These are phyloP conservation scores for Escallonia herrerae DNA, from an alignment of 129 eudicot species.

Conservation along the genomic window DNA sequence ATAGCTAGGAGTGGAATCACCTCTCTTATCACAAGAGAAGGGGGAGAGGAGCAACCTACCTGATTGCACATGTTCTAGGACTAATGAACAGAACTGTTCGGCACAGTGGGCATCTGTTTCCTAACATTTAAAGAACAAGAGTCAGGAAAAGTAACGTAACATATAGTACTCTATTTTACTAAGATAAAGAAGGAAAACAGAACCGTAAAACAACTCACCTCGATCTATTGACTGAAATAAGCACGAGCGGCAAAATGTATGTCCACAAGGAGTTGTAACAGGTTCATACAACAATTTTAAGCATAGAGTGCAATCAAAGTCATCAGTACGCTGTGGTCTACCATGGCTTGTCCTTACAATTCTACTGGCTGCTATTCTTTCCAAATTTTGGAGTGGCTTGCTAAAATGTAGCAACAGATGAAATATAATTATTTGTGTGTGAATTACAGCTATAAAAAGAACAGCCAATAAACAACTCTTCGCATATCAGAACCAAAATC, in stretches of 20 bases:
- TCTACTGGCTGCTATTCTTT: constrained; percentile 29
- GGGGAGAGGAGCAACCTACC: constrained; percentile 31
- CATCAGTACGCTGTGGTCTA: constrained; percentile 66
- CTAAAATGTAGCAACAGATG: constrained; percentile 35
- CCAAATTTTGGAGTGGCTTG: constrained; percentile 52
- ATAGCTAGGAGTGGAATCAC: too few relatives aligned
- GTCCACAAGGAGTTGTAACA: constrained; percentile 96
- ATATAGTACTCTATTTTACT: background rate
- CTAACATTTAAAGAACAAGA: constrained; percentile 32
- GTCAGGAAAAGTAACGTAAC: constrained; percentile 3
- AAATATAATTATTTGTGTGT: background rate
- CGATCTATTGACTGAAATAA: constrained; percentile 95
- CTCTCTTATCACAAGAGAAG: too few relatives aligned
- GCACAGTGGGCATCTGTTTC: constrained; percentile 91
- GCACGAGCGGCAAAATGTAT: constrained; percentile 96
- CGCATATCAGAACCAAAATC: background rate
- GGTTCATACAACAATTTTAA: constrained; percentile 86
- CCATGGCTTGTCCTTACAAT: constrained; percentile 41
- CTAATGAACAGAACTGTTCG: constrained; percentile 83
- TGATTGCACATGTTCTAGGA: constrained; percentile 82
- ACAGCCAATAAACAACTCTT: background rate
- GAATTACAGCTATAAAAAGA: background rate
- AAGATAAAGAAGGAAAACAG: constrained; percentile 6
- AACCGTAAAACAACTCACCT: constrained; percentile 35
- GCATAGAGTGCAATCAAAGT: constrained; percentile 95